phyloP scores from a whole-genome alignment of 2,329 filamentous ascomycete species.

The Onygenales sp. region DNA sequence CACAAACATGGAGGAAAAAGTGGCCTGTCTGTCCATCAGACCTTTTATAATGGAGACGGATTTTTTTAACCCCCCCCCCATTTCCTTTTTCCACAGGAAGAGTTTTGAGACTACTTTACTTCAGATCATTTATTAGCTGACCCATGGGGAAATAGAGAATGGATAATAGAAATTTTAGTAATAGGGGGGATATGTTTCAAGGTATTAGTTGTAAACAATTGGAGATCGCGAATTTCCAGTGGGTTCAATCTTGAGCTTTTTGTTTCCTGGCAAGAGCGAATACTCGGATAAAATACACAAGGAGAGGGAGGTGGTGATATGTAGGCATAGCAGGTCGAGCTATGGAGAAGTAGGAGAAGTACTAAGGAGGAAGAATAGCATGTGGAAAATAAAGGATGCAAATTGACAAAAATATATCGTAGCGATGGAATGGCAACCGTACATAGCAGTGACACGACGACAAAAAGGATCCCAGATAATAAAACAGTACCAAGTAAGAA shows the following conservation, averaged over 20 bases:
- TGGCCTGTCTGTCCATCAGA: too few relatives aligned
- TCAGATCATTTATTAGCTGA: too few relatives aligned
- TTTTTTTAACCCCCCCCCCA: too few relatives aligned
- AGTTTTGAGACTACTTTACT: too few relatives aligned
- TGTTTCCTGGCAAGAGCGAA: neutral
- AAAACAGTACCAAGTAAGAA: neutral
- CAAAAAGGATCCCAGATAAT: neutral
- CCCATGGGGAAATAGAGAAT: too few relatives aligned
- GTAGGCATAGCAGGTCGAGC: neutral
- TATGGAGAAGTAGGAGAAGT: neutral
- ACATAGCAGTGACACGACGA: too few relatives aligned
- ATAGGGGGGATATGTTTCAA: too few relatives aligned
- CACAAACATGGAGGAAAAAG: too few relatives aligned
- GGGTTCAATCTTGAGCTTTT: neutral
- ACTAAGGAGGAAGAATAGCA: neutral
- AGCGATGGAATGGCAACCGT: neutral
- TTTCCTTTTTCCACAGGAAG: too few relatives aligned
- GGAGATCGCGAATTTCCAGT: neutral
- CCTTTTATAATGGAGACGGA: too few relatives aligned
- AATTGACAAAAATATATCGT: neutral
- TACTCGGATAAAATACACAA: constrained; percentile 10
- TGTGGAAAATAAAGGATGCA: neutral
- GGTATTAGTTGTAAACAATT: too few relatives aligned
- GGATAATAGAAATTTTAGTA: too few relatives aligned
- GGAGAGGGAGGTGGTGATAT: neutral